phyloP scores from a whole-genome alignment of 2,329 filamentous ascomycete species.

The Trichoderma sp. region DNA sequence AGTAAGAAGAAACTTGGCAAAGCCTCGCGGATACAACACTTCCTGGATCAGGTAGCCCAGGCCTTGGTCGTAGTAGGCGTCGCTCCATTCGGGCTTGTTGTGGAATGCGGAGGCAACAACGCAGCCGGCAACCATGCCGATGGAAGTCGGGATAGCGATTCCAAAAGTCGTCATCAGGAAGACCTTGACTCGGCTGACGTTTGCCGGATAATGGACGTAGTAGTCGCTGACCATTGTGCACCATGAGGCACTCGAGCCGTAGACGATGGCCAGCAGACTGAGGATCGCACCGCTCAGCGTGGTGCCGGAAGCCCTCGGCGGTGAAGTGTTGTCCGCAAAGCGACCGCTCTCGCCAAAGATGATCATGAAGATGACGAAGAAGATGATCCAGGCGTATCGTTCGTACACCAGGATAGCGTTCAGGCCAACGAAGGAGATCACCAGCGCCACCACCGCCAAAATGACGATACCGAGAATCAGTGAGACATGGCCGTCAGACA shows the following conservation, averaged over 20 bases:
- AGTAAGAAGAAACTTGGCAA: slow-evolving; percentile 49
- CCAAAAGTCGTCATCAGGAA: slow-evolving; percentile 53
- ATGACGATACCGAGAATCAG: slow-evolving; percentile 57
- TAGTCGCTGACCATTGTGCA: slow-evolving; percentile 43
- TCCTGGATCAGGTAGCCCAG: slow-evolving; percentile 50
- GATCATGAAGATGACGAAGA: slow-evolving; percentile 53
- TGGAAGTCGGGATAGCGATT: slow-evolving; percentile 51
- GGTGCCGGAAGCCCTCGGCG: slow-evolving; percentile 40
- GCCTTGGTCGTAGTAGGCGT: slow-evolving; percentile 46
- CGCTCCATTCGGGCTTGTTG: slow-evolving; percentile 44
- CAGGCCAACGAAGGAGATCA: slow-evolving; percentile 57
- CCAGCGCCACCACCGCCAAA: slow-evolving; percentile 50
- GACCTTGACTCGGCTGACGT: slow-evolving; percentile 50
- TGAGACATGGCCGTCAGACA: slow-evolving; percentile 48
- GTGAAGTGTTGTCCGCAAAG: slow-evolving; percentile 45
- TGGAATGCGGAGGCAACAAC: slow-evolving; percentile 48
- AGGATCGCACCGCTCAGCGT: slow-evolving; percentile 46
- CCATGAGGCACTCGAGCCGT: slow-evolving; percentile 54
- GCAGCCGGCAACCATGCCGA: slow-evolving; percentile 52
- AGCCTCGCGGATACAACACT: slow-evolving; percentile 49
- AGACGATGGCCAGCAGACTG: slow-evolving; percentile 49
- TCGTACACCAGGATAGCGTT: slow-evolving; percentile 53
- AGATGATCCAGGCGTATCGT: slow-evolving; percentile 52
- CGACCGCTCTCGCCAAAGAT: slow-evolving; percentile 51
- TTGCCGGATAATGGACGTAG: slow-evolving; percentile 47